Evolutionary conservation across 2,329 filamentous ascomycete species (phyloP).

Genomic region (Alternaria angustiovoidea): DNA sequence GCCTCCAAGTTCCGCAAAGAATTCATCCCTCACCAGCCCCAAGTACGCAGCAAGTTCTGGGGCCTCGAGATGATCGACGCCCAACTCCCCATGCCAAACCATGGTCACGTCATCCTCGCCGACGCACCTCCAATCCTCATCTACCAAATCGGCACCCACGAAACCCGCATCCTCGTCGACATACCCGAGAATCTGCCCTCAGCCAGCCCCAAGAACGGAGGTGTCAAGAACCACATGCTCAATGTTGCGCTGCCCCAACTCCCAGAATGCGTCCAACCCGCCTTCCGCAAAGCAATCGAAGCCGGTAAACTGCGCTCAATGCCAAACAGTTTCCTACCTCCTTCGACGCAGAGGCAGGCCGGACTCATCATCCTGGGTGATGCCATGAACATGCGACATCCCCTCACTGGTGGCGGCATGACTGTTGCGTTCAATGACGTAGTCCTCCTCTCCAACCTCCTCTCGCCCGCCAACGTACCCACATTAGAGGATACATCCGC

Average conservation of each 20-base stretch:
- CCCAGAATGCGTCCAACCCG: conserved; percentile 74
- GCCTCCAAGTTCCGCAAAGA: conserved; percentile 88
- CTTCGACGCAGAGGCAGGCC: conserved; percentile 73
- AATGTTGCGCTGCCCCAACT: conserved; percentile 82
- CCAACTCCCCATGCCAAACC: conserved; percentile 74
- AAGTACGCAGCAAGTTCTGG: conserved; percentile 88
- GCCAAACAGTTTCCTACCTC: conserved; percentile 94
- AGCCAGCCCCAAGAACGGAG: conserved; percentile 76
- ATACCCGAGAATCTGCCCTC: conserved; percentile 79
- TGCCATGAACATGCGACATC: conserved; percentile 99
- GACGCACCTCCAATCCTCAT: conserved; percentile 81
- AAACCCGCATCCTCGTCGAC: conserved; percentile 90
- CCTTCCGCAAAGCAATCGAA: conserved; percentile 78
- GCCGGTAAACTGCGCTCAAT: conserved; percentile 83
- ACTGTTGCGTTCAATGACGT: conserved; percentile 96
- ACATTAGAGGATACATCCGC: conserved; percentile 71
- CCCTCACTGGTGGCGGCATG: conserved; percentile 96
- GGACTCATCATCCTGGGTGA: conserved; percentile 88
- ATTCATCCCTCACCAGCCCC: conserved; percentile 71
- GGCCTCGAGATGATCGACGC: conserved; percentile 92
- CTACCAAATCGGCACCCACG: conserved; percentile 95
- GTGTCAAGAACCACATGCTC: conserved; percentile 82
- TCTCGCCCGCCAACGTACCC: conserved; percentile 74
- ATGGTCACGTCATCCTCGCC: conserved; percentile 88
- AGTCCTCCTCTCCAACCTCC: conserved; percentile 75